Evolutionary conservation across 2,329 filamentous ascomycete species (phyloP), one percentile per base, ranked within the genome.

Genomic region (Trichoderma atrobrunneum): DNA sequence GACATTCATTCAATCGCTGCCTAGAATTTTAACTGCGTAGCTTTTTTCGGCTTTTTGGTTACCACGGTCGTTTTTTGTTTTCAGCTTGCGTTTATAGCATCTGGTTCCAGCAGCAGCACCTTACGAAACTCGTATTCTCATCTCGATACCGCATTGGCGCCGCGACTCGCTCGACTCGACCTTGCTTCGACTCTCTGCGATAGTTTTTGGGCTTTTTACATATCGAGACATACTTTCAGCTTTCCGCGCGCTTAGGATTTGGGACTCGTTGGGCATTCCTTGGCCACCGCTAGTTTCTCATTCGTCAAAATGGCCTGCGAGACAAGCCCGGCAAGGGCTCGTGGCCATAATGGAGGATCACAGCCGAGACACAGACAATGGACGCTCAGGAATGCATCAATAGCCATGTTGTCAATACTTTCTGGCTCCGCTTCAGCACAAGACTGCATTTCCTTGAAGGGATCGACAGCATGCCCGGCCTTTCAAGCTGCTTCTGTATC

Each of bases 401-500:
- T 81, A 56, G 73, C 76, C 26, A 67, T 81, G 30, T 68, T 82
- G 3, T 73, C 78, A 28, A 62, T 75, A 16, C 73, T 78, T 14
- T 77, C 79, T n/a, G 71, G 73, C 32, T 73, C 82, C 54, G 79
- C 79, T 43, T 75, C 78, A 78, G 82, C 79, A 86, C 80, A 82
- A 70, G 71, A 78, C 48, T 87, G 93, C 80, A 88, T 96, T 76
- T 90, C 93, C 32, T 86, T 97, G 43, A 82, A 87, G 71, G 90
- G 87, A 73, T 95, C 93, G 36, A 90, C 85, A 6, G 82, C 86
- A 70, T 97, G 93, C 81, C 86, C 91, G 61, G 92, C 93, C 3
- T 97, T 94, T 80, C 86, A 87, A 79, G 85, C 86, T 54, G 89
- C 93, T 7, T 94, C 92, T 0, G 86, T 97, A 73, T 93, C 92